Percentiles rank a stretch among this genome's conserved stretches.
These are phyloP conservation scores for Sicyos edulis DNA, from an alignment of 306 rosid species.

Conservation along the genomic window DNA sequence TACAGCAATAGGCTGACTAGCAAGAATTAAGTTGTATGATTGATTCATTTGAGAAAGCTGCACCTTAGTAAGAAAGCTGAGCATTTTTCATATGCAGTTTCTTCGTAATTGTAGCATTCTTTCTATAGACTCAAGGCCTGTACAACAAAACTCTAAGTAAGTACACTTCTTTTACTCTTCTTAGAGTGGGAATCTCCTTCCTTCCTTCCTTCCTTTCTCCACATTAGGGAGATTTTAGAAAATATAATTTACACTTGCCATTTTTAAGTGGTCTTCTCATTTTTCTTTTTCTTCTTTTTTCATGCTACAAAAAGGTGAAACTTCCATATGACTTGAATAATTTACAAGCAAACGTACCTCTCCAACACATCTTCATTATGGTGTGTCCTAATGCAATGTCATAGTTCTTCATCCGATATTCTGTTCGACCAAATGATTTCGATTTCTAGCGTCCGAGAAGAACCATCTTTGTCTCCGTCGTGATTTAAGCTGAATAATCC, in stretches of 20 bases:
- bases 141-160: constrained; percentile 50
- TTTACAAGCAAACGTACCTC: neutral
- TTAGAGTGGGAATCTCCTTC: neutral
- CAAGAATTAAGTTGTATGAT: neutral
- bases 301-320: neutral
- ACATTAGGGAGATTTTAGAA: neutral
- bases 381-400: constrained; percentile 25
- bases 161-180: constrained; percentile 27
- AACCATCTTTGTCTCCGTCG: constrained; percentile 77
- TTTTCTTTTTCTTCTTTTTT: too few relatives aligned
- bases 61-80: neutral
- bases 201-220: constrained; percentile 4
- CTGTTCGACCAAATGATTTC: neutral
- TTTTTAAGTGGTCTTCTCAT: constrained; percentile 28
- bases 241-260: constrained; percentile 14
- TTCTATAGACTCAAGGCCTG: constrained; percentile 49
- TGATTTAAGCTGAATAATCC: constrained; percentile 93
- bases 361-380: neutral
- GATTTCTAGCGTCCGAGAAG: neutral
- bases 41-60: neutral
- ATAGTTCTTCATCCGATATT: neutral
- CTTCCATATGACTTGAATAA: neutral
- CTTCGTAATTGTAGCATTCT: constrained; percentile 33
- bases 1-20: too few relatives aligned
- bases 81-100: constrained; percentile 11